These are phyloP conservation scores for Pythium phragmitis DNA, from an alignment of 352 stramenopile genomes.

Conservation along the genomic window DNA sequence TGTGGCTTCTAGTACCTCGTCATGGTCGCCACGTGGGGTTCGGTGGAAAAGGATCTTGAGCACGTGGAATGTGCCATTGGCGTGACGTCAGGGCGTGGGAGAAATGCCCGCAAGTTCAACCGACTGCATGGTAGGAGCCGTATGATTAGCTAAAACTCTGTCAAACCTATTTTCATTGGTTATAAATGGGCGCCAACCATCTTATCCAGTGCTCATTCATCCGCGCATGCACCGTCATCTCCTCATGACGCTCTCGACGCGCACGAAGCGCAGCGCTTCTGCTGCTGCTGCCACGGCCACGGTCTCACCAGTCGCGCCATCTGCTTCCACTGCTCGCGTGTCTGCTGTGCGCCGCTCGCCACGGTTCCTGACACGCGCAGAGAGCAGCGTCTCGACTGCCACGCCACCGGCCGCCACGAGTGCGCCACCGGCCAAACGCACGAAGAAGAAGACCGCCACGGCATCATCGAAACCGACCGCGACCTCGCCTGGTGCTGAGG, in stretches of 20 bases:
- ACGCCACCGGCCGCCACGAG: no score
- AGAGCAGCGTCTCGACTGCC: not conserved
- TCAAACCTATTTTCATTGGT: not conserved
- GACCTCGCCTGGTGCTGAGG: not conserved
- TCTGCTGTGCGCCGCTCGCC: slow-evolving; percentile 16
- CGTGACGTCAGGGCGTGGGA: no score
- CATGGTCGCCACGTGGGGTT: no score
- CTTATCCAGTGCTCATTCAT: not conserved
- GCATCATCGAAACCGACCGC: not conserved
- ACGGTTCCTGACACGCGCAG: slow-evolving; percentile 10
- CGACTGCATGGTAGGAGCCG: not conserved
- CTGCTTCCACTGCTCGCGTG: not conserved
- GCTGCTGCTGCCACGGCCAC: not conserved
- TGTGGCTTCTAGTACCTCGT: no score
- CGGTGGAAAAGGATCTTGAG: no score
- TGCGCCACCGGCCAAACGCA: not conserved
- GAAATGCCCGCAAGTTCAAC: not conserved
- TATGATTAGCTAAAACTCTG: slow-evolving; percentile 1
- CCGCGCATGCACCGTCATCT: slow-evolving; percentile 2
- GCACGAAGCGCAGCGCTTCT: slow-evolving; percentile 3
- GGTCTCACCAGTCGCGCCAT: not conserved
- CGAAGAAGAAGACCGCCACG: not conserved
- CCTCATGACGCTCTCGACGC: slow-evolving; percentile 13
- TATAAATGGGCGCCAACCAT: not conserved
- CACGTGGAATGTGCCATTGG: no score